Evolutionary conservation across 352 stramenopile genomes (phyloP), one percentile per base, ranked within the genome.

Genomic region (Elongisporangium anandrum): DNA sequence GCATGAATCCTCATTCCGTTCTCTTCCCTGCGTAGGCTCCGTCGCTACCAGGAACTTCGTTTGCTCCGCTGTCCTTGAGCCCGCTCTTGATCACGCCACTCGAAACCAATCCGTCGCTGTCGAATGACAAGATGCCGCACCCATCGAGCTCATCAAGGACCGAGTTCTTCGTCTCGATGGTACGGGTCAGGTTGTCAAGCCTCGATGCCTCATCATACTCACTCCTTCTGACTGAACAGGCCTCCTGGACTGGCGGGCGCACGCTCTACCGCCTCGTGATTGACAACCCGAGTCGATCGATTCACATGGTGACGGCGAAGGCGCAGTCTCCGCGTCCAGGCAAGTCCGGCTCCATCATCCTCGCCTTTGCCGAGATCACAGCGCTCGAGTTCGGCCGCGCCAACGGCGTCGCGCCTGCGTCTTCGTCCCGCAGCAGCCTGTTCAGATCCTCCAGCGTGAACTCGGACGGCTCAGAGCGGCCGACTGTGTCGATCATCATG

Each of bases 91-190:
- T 79, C 56, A 61, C 62, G 12, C 52, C 72, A 1, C 45, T 70
- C 1, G 61, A 75, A 49, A 64, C 60, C 15, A 61, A 60, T 21
- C 52, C 8, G 38, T 23, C 34, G 21, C 56, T 51, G 16, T 54
- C 13, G 12, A 45, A 38, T 3, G 41, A 54, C 29, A 57, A 49
- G 13, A 60, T 55, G n/a, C 21, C 39, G 45, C 49, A 49, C 12
- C 38, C 16, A 16, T 34, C 26, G 22, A 65, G 41, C 15, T 45
- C 39, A 22, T 47, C 49, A 45, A 57, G 52, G 52, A 67, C 54
- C n/a, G 65, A 78, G 49, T 85, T 61, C 63, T 60, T 79, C 59
- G 73, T 85, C 66, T 78, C 70, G 24, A 79, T 81, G 75, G 73
- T 83, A 58, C 23, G 16, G 24, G 24, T 34, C 24, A 8, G 13